These are phyloP conservation scores for Phanerochaete carnosa DNA, from an alignment of 768 basidiomycete species.

Conservation along the genomic window DNA sequence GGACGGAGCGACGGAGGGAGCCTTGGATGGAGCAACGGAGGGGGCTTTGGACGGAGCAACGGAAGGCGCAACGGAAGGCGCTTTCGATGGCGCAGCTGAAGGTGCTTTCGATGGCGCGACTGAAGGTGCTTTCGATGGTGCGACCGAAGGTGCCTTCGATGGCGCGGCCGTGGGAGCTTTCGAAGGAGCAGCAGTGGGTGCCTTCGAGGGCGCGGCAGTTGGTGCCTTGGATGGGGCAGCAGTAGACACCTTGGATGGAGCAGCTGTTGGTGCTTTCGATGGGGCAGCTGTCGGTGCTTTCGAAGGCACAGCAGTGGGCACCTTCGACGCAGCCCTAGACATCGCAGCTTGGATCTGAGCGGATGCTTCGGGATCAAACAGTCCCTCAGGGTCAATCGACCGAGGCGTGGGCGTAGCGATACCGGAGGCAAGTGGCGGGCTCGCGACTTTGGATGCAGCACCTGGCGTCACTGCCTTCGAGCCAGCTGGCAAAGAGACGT, in stretches of 20 bases:
- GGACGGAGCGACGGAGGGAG: neutral
- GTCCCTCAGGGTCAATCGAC: neutral
- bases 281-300: neutral
- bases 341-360: neutral
- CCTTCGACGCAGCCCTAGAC: conserved; percentile 9
- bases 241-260: neutral
- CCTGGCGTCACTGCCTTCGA: neutral
- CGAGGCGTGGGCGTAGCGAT: conserved; percentile 2
- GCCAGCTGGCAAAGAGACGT: neutral
- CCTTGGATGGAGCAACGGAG: neutral
- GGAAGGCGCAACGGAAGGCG: neutral
- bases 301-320: neutral
- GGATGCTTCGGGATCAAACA: neutral
- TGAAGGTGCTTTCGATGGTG: conserved; percentile 1
- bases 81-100: neutral
- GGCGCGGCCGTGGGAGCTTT: neutral
- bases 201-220: neutral
- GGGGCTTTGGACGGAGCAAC: conserved; percentile 1
- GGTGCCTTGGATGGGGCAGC: conserved; percentile 7
- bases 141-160: conserved; percentile 1
- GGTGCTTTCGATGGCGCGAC: neutral
- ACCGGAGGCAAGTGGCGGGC: conserved; percentile 2
- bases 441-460: neutral
- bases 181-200: neutral
- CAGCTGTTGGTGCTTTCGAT: neutral